These are phyloP conservation scores for Xerocomellus intermedius DNA, from an alignment of 768 basidiomycete species.

Conservation along the genomic window DNA sequence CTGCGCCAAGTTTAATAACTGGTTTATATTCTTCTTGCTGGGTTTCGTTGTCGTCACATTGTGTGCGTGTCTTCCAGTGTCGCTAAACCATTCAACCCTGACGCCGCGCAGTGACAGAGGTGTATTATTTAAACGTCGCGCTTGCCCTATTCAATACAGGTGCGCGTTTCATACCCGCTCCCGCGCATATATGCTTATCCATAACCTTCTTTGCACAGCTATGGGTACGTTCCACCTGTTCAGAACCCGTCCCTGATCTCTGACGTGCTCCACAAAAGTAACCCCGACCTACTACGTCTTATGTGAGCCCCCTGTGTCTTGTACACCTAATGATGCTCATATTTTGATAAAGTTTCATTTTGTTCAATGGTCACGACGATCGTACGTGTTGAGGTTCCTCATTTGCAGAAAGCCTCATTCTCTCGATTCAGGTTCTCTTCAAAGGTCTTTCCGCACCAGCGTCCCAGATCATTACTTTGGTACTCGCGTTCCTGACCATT, in stretches of 20 bases:
- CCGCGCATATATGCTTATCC: conserved; percentile 1
- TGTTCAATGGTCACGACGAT: conserved; percentile 83
- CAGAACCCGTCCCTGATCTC: background rate
- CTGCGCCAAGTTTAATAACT: conserved; percentile 72
- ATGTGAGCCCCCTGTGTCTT: conserved; percentile 45
- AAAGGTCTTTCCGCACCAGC: conserved; percentile 81
- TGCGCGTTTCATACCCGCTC: conserved; percentile 32
- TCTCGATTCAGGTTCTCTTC: conserved; percentile 69
- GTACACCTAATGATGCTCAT: background rate
- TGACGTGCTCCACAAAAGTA: conserved; percentile 43
- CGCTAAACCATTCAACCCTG: background rate
- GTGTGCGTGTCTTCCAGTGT: conserved; percentile 41
- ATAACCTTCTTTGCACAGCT: conserved; percentile 35
- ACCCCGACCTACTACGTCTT: conserved; percentile 88
- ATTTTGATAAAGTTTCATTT: conserved; percentile 61
- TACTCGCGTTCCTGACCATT: conserved; percentile 90
- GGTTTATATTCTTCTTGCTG: conserved; percentile 89
- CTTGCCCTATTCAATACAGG: conserved; percentile 94
- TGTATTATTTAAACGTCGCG: conserved; percentile 94
- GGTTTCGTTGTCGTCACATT: conserved; percentile 83
- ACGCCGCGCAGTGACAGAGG: conserved; percentile 66
- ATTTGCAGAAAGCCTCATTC: background rate
- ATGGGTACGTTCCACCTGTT: conserved; percentile 52
- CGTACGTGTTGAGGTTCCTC: conserved; percentile 41
- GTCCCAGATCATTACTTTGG: conserved; percentile 81